Evolutionary conservation across 768 basidiomycete species (phyloP).

Genomic region (Fistulinella prunicolor): DNA sequence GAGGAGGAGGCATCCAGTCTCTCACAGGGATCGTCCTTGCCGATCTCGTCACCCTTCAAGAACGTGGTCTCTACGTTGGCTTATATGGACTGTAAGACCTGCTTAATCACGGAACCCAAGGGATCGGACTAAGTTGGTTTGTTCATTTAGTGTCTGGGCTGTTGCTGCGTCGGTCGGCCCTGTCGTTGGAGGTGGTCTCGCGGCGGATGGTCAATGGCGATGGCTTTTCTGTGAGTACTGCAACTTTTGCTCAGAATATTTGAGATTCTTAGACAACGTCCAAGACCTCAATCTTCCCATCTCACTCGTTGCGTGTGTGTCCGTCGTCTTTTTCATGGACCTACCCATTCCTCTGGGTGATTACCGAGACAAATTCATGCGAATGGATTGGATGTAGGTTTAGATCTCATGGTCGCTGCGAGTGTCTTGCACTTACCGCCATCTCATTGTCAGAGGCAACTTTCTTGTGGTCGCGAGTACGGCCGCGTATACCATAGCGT

Average conservation of each 20-base stretch:
- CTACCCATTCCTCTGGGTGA: slow-evolving; percentile 34
- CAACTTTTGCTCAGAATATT: not conserved
- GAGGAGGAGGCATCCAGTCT: slow-evolving; percentile 35
- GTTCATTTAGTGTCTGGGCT: slow-evolving; percentile 29
- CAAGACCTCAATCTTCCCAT: slow-evolving; percentile 43
- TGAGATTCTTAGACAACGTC: not conserved
- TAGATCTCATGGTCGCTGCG: not conserved
- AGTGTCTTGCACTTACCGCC: not conserved
- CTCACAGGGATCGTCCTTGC: slow-evolving; percentile 41
- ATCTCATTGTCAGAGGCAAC: slow-evolving; percentile 36
- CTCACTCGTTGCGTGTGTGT: slow-evolving; percentile 26
- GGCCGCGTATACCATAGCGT: slow-evolving; percentile 35
- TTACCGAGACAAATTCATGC: slow-evolving; percentile 34
- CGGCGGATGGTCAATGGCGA: slow-evolving; percentile 34
- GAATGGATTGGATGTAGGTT: slow-evolving; percentile 45
- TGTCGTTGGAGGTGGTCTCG: slow-evolving; percentile 35
- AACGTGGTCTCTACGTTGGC: slow-evolving; percentile 41
- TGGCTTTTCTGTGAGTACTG: slow-evolving; percentile 39
- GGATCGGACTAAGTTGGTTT: not conserved
- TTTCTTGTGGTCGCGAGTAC: slow-evolving; percentile 38
- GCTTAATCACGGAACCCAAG: not conserved
- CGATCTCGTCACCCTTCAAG: slow-evolving; percentile 45
- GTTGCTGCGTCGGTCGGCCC: slow-evolving; percentile 36
- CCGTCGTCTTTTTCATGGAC: slow-evolving; percentile 31
- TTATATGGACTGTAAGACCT: slow-evolving; percentile 35